Evolutionary conservation across 257 asterid genomes (phyloP).

Genomic region (Ballota nigra): DNA sequence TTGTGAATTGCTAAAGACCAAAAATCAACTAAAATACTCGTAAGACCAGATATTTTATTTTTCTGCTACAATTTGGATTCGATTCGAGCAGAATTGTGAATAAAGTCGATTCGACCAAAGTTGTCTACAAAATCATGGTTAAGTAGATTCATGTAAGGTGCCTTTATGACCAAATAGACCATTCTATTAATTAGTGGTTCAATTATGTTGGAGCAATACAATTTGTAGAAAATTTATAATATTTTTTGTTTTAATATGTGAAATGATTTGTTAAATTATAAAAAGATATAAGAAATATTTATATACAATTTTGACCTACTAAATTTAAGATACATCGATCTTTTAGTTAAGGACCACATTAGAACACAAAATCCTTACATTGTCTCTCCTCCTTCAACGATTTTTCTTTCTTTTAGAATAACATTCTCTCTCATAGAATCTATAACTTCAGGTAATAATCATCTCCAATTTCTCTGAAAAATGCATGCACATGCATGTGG

Average conservation of each 20-base stretch:
- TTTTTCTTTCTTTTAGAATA: conserved; percentile 6
- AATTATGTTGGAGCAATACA: neutral
- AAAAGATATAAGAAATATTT: neutral
- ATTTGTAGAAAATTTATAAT: neutral
- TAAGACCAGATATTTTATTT: too few relatives aligned
- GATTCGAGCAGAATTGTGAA: too few relatives aligned
- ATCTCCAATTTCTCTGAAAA: neutral
- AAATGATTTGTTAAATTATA: neutral
- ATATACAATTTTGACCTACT: neutral
- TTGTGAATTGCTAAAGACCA: too few relatives aligned
- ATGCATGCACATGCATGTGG: conserved; percentile 6
- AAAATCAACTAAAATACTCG: too few relatives aligned
- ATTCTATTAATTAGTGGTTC: neutral
- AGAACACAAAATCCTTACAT: conserved; percentile 10
- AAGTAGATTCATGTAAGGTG: neutral
- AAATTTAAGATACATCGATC: conserved; percentile 6
- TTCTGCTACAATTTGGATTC: too few relatives aligned
- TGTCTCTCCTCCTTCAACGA: conserved; percentile 22
- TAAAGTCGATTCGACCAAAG: too few relatives aligned
- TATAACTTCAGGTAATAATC: conserved; percentile 13
- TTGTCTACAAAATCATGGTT: neutral
- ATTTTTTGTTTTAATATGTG: neutral
- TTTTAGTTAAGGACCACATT: conserved; percentile 5
- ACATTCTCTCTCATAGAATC: conserved; percentile 8
- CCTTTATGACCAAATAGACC: neutral